These are phyloP conservation scores for Penicillium subrubescens DNA, from an alignment of 495 filamentous ascomycete species.

Conservation along the genomic window DNA sequence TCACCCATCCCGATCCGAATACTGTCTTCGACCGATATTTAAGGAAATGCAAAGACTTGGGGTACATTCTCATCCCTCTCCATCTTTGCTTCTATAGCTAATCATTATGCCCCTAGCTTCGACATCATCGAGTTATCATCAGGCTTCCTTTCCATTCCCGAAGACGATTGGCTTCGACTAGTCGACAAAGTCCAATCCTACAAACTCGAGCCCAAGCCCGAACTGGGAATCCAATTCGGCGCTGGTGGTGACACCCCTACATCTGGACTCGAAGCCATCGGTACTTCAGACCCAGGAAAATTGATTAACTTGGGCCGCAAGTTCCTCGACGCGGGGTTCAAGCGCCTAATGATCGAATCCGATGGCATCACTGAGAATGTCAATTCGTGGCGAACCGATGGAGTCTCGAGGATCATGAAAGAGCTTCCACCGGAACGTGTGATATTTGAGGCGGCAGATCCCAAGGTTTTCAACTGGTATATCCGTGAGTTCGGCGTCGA, in stretches of 20 bases:
- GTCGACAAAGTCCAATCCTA: slow-evolving; percentile 54
- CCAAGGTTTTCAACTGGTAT: slow-evolving; percentile 61
- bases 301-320: slow-evolving; percentile 51
- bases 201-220: slow-evolving; percentile 58
- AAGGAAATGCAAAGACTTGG: slow-evolving; percentile 51
- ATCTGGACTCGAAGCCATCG: slow-evolving; percentile 49
- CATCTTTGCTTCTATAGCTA: not conserved
- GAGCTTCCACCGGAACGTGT: slow-evolving; percentile 56
- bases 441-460: slow-evolving; percentile 66
- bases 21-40: slow-evolving; percentile 55
- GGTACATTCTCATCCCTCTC: slow-evolving; percentile 25
- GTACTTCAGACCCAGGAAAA: slow-evolving; percentile 55
- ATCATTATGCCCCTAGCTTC: slow-evolving; percentile 33
- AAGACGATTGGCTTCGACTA: slow-evolving; percentile 59
- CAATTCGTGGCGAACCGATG: slow-evolving; percentile 57
- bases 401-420: slow-evolving; percentile 56
- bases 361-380: slow-evolving; percentile 66
- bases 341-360: slow-evolving; percentile 64
- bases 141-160: slow-evolving; percentile 57
- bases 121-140: slow-evolving; percentile 58
- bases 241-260: slow-evolving; percentile 59
- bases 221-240: slow-evolving; percentile 62
- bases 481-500: slow-evolving; percentile 61
- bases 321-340: slow-evolving; percentile 58
- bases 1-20: slow-evolving; percentile 47